phyloP scores from a whole-genome alignment of 148 eudicot genomes.

The Camellia japonica region DNA sequence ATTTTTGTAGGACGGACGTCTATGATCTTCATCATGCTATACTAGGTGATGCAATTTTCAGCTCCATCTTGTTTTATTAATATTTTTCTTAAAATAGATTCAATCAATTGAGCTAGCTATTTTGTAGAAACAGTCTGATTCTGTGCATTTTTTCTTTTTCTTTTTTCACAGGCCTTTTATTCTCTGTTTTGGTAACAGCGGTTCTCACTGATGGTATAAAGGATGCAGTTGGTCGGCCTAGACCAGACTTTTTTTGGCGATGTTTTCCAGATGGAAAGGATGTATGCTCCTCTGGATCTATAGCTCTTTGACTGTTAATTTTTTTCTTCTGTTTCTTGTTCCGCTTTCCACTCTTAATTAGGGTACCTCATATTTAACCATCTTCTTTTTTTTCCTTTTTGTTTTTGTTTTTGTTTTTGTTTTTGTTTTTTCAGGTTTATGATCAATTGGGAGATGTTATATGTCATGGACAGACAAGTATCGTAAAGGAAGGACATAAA shows the following conservation, averaged over 20 bases:
- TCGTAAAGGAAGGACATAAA: conserved; percentile 38
- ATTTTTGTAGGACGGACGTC: conserved; percentile 43
- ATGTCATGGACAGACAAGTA: conserved; percentile 31
- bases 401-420: too few species aligned
- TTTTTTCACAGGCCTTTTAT: conserved; percentile 33
- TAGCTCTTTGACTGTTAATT: not conserved
- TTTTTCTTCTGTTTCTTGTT: not conserved
- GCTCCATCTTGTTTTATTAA: not conserved
- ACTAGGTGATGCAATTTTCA: conserved; percentile 31
- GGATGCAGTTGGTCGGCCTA: conserved; percentile 48
- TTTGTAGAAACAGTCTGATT: not conserved
- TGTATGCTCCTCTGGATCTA: conserved; percentile 22
- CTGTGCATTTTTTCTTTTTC: not conserved
- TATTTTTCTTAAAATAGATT: not conserved
- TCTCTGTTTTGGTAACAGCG: conserved; percentile 32
- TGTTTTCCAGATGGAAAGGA: conserved; percentile 58
- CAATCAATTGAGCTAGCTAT: not conserved
- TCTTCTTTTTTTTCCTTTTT: not conserved
- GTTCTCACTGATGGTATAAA: conserved; percentile 39
- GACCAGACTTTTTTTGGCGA: conserved; percentile 53
- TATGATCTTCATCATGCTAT: conserved; percentile 54
- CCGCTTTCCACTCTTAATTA: not conserved
- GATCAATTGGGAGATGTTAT: conserved; percentile 40
- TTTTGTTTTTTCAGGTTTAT: conserved; percentile 30
- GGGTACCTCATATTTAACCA: not conserved